These are phyloP conservation scores for Trichosporon inkin DNA, from an alignment of 1,284 basidiomycete genomes.

Conservation along the genomic window DNA sequence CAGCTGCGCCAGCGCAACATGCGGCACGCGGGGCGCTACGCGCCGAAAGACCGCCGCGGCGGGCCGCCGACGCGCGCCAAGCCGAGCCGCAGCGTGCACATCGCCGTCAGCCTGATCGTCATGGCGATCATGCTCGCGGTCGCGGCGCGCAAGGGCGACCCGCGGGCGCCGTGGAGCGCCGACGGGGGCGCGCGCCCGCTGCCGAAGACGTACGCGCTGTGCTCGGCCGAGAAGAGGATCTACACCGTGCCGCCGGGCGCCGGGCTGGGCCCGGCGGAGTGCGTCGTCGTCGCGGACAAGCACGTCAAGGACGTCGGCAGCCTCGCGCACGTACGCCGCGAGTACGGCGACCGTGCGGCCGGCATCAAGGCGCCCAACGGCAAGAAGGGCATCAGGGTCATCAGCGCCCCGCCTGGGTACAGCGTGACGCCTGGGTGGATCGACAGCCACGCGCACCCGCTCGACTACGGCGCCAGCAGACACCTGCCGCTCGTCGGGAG, in stretches of 20 bases:
- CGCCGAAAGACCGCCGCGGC: not conserved
- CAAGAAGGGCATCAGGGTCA: constrained; percentile 37
- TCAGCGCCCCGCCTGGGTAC: constrained; percentile 38
- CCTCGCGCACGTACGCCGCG: constrained; percentile 52
- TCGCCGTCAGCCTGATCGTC: constrained; percentile 38
- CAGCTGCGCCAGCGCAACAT: constrained; percentile 16
- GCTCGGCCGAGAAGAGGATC: constrained; percentile 33
- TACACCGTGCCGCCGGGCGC: constrained; percentile 32
- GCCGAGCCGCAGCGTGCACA: constrained; percentile 33
- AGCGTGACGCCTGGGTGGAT: constrained; percentile 46
- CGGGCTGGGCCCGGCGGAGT: constrained; percentile 55
- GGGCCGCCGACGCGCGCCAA: constrained; percentile 18
- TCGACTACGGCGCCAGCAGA: constrained; percentile 52
- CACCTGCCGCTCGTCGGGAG: constrained; percentile 62
- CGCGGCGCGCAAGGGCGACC: constrained; percentile 25
- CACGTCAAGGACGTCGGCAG: constrained; percentile 59
- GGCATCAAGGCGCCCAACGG: constrained; percentile 30
- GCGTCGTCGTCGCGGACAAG: constrained; percentile 62
- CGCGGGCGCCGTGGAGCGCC: constrained; percentile 7
- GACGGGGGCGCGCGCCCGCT: constrained; percentile 18
- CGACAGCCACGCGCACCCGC: constrained; percentile 65
- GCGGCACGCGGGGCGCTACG: not conserved
- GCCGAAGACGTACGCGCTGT: constrained; percentile 37
- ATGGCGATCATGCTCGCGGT: constrained; percentile 38
- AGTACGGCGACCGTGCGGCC: constrained; percentile 44